Evolutionary conservation across 2,329 filamentous ascomycete genomes (phyloP).

Genomic region (Trichoderma sp.): DNA sequence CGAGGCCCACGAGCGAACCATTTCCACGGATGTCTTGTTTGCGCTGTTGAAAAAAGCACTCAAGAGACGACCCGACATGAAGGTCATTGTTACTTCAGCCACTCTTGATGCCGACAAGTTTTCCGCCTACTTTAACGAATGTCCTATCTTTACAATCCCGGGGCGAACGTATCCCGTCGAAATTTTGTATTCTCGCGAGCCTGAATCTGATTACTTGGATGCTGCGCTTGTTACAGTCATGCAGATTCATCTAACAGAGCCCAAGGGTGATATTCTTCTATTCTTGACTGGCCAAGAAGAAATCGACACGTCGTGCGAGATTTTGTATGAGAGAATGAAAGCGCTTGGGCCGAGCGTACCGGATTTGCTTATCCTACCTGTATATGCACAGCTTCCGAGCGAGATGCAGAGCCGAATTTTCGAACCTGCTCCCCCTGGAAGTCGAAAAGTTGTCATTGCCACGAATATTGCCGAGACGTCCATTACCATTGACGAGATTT

Average conservation of each 20-base stretch:
- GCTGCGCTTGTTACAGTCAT: conserved; percentile 93
- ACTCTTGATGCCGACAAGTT: conserved; percentile 98
- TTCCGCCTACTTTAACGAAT: conserved; percentile 91
- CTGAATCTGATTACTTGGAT: conserved; percentile 93
- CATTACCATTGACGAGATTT: conserved; percentile 96
- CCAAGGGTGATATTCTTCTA: conserved; percentile 88
- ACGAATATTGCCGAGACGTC: conserved; percentile 98
- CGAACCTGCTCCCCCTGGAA: conserved; percentile 82
- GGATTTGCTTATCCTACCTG: conserved; percentile 86
- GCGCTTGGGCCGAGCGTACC: conserved; percentile 86
- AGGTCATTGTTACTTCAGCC: conserved; percentile 93
- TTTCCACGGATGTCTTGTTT: conserved; percentile 93
- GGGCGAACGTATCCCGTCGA: conserved; percentile 95
- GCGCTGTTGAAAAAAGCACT: conserved; percentile 91
- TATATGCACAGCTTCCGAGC: conserved; percentile 90
- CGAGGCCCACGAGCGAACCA: conserved; percentile 95
- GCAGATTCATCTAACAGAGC: conserved; percentile 95
- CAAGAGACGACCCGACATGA: conserved; percentile 80
- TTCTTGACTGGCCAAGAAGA: conserved; percentile 98
- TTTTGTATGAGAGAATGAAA: conserved; percentile 94
- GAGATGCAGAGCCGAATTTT: conserved; percentile 96
- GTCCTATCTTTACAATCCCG: conserved; percentile 94
- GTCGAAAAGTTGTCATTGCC: conserved; percentile 91
- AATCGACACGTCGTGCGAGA: conserved; percentile 92
- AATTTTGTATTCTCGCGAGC: conserved; percentile 90